Percentiles rank a stretch among this genome's conserved stretches.
phyloP scores from a whole-genome alignment of 768 basidiomycete genomes.

The Cystofilobasidium ferigula region DNA sequence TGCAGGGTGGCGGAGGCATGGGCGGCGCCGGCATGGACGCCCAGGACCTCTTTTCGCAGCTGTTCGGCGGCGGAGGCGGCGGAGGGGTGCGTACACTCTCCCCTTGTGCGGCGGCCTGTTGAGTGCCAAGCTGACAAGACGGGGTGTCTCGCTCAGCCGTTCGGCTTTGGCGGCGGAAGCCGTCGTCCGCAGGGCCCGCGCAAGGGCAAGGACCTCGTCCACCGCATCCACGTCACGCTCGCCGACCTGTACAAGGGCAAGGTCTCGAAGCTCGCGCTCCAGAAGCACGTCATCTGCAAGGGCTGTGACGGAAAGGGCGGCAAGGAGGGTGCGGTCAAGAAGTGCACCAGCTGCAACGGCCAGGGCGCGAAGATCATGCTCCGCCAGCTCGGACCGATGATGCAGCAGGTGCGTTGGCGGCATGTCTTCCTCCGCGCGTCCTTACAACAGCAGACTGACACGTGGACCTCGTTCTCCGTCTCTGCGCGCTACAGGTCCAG shows the following conservation, averaged over 20 bases:
- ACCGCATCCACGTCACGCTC: slow-evolving; percentile 88
- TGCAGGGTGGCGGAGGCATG: slow-evolving; percentile 62
- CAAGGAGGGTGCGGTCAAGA: slow-evolving; percentile 85
- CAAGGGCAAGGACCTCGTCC: slow-evolving; percentile 95
- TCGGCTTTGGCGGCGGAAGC: slow-evolving; percentile 26
- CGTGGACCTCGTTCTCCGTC: not conserved
- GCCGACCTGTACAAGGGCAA: slow-evolving; percentile 99
- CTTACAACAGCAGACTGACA: not conserved
- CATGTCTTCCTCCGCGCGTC: not conserved
- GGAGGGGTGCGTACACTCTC: slow-evolving; percentile 26
- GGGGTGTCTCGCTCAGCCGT: not conserved
- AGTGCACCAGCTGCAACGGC: slow-evolving; percentile 67
- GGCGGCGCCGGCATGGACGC: slow-evolving; percentile 70
- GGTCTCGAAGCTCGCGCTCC: slow-evolving; percentile 91
- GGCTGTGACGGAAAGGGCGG: slow-evolving; percentile 96
- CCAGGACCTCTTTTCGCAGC: slow-evolving; percentile 94
- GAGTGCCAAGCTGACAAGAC: not conserved
- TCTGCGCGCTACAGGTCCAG: slow-evolving; percentile 57
- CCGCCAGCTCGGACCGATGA: slow-evolving; percentile 98
- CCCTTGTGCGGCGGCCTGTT: not conserved
- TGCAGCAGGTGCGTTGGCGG: slow-evolving; percentile 46
- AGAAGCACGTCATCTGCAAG: slow-evolving; percentile 82
- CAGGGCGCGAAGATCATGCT: slow-evolving; percentile 82
- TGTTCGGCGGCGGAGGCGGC: slow-evolving; percentile 59
- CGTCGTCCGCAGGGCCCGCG: slow-evolving; percentile 51